Evolutionary conservation across 331 rosid genomes (phyloP).

Genomic region (Dryas integrifolia): DNA sequence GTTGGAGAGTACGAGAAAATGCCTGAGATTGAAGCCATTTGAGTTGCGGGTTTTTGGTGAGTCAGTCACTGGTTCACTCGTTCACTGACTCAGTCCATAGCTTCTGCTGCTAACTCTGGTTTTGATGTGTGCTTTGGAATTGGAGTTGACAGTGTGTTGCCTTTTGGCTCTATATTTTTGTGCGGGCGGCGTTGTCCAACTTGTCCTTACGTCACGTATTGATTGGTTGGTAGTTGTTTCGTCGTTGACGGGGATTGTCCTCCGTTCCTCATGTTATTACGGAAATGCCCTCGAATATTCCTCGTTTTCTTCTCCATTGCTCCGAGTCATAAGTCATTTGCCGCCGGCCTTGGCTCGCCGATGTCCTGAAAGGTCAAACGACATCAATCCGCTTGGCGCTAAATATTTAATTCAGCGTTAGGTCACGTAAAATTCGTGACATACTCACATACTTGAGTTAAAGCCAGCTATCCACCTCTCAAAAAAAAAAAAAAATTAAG

Average conservation of each 20-base stretch:
- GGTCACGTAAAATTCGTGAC: too few relatives aligned
- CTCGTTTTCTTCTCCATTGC: neutral
- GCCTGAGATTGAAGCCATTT: slow-evolving; percentile 81
- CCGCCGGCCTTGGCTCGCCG: neutral
- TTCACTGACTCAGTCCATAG: slow-evolving; percentile 16
- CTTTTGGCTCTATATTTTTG: slow-evolving; percentile 11
- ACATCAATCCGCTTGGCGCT: neutral
- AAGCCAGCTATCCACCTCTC: too few relatives aligned
- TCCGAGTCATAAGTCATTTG: neutral
- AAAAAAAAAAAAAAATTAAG: too few relatives aligned
- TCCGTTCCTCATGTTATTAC: slow-evolving; percentile 1
- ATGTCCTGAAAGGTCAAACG: neutral
- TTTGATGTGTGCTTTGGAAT: neutral
- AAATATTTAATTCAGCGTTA: neutral
- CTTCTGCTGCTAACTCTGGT: neutral
- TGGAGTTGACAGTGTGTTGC: slow-evolving; percentile 8
- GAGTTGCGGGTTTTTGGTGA: neutral
- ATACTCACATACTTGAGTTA: too few relatives aligned
- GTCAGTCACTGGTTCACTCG: neutral
- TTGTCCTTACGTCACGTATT: slow-evolving; percentile 29
- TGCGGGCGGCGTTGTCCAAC: slow-evolving; percentile 26
- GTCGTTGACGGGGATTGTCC: slow-evolving; percentile 15
- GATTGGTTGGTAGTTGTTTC: slow-evolving; percentile 21
- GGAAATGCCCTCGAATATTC: slow-evolving; percentile 23
- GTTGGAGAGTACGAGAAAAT: slow-evolving; percentile 70